These are phyloP conservation scores for Solanum hybrid DNA, from an alignment of 305 asterid genomes.

Conservation along the genomic window DNA sequence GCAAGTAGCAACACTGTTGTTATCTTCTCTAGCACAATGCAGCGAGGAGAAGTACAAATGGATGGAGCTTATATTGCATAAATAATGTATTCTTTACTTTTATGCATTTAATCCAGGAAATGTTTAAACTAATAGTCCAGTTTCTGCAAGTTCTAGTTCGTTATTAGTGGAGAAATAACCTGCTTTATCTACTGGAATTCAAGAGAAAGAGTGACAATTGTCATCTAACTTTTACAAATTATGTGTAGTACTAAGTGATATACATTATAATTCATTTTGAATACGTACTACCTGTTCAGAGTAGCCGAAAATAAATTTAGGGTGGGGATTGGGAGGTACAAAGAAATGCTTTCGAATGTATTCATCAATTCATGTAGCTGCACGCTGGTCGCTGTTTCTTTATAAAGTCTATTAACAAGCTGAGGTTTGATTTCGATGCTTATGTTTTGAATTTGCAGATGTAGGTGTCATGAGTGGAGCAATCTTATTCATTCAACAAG, in stretches of 20 bases:
- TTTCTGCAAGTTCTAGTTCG: not conserved
- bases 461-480: conserved; percentile 99
- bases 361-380: not conserved
- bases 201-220: not conserved
- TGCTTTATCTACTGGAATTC: not conserved
- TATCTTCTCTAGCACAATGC: not conserved
- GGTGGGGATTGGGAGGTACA: not conserved
- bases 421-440: too few relatives aligned
- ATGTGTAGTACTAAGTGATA: not conserved
- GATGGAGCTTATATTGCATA: not conserved
- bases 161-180: not conserved
- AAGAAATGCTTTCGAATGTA: not conserved
- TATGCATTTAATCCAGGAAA: not conserved
- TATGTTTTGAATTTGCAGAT: conserved; percentile 32
- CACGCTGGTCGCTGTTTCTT: not conserved
- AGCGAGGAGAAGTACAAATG: not conserved
- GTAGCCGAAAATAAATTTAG: not conserved
- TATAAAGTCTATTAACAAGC: not conserved
- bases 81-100: not conserved
- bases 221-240: not conserved
- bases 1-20: not conserved
- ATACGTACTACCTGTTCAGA: not conserved
- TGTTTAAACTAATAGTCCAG: not conserved
- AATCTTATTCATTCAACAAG: conserved; percentile 70
- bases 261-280: not conserved